phyloP scores from a whole-genome alignment of 164 flowering plant species.

The Santalum album region DNA sequence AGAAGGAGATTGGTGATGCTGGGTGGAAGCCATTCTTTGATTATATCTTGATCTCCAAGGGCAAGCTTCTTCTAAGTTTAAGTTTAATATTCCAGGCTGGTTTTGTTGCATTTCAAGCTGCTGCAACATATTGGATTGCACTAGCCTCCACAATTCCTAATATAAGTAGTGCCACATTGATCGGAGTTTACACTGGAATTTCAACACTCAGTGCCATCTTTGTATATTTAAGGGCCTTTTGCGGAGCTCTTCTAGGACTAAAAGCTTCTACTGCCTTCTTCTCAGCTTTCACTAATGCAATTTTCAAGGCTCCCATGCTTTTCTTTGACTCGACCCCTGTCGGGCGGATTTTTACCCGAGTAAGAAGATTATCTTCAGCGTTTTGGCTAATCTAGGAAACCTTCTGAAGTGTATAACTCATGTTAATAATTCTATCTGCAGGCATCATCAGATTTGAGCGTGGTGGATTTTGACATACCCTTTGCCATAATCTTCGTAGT shows the following conservation, averaged over 20 bases:
- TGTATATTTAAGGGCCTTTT: constrained; percentile 41
- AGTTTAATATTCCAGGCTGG: constrained; percentile 24
- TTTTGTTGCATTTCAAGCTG: constrained; percentile 56
- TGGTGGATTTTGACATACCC: constrained; percentile 72
- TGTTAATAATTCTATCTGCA: constrained; percentile 17
- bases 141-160: constrained; percentile 40
- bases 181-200: constrained; percentile 58
- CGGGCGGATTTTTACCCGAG: constrained; percentile 78
- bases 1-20: constrained; percentile 53
- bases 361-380: constrained; percentile 21
- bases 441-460: constrained; percentile 83
- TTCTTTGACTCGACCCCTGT: constrained; percentile 90
- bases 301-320: constrained; percentile 85
- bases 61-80: constrained; percentile 19
- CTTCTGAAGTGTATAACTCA: not conserved
- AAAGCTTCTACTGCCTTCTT: constrained; percentile 72
- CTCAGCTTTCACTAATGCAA: constrained; percentile 43
- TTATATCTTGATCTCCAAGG: constrained; percentile 52
- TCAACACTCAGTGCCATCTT: constrained; percentile 46
- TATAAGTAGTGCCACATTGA: constrained; percentile 27
- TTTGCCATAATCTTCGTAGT: constrained; percentile 33
- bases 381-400: not conserved
- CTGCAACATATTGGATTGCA: constrained; percentile 76
- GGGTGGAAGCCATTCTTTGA: constrained; percentile 75
- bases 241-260: constrained; percentile 50